Evolutionary conservation across 2,329 filamentous ascomycete species (phyloP).

Genomic region (Metarhizium rileyi): DNA sequence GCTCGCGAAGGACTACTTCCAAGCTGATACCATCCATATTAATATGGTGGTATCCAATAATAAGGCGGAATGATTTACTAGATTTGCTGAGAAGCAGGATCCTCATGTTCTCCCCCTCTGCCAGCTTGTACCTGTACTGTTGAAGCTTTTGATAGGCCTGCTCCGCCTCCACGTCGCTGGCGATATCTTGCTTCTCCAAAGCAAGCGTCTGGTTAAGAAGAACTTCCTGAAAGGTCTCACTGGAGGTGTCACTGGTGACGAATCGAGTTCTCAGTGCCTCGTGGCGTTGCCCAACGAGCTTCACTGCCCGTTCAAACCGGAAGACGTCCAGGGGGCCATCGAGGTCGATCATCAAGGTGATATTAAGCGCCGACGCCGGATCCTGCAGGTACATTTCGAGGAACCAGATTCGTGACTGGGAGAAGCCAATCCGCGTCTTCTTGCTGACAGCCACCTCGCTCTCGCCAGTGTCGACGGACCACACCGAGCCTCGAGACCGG

Average conservation of each 20-base stretch:
- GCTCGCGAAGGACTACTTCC: conserved; percentile 32
- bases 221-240: conserved; percentile 15
- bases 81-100: conserved; percentile 25
- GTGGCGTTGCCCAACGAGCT: conserved; percentile 10
- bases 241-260: conserved; percentile 9
- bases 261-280: conserved; percentile 14
- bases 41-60: conserved; percentile 41
- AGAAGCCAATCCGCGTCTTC: background rate
- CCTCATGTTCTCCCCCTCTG: conserved; percentile 22
- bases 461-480: too few species aligned
- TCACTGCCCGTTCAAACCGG: conserved; percentile 10
- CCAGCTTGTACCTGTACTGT: conserved; percentile 27
- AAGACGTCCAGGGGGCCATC: conserved; percentile 9
- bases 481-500: too few species aligned
- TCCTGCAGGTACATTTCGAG: too few species aligned
- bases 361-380: background rate
- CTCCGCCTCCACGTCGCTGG: conserved; percentile 18
- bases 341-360: background rate
- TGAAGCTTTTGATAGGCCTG: background rate
- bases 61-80: conserved; percentile 25
- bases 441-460: too few species aligned
- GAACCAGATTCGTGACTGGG: background rate
- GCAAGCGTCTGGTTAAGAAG: conserved; percentile 15
- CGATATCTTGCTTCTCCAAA: conserved; percentile 17
- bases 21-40: conserved; percentile 39